Base-by-base conservation (phyloP, 2,329 filamentous ascomycete species). In the Sporothrix humicola region DNA sequence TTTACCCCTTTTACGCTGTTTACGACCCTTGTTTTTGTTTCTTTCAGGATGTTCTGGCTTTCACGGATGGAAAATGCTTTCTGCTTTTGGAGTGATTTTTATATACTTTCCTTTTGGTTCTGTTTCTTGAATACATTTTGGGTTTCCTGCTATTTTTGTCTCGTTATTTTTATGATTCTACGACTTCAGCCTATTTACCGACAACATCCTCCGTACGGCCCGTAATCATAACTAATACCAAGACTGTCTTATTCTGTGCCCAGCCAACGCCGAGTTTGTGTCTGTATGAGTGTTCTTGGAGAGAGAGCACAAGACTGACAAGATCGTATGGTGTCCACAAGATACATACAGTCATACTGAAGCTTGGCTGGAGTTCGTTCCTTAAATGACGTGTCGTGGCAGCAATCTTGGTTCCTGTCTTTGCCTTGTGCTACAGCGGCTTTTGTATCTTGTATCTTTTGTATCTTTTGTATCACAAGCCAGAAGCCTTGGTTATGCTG, bases 11-110 rank as follows among this genome's bases (percentile, higher is more conserved):
- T 68, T 17, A 52, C 13, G 63, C 15, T n/a, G 44, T 4, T 17
- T 50, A 68, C 15, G 23, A n/a, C 58, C 31, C 17, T n/a, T 58
- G 46, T n/a, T 72, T 68, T 74, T 54, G 13, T 37, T 58, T 65
- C 7, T 26, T 65, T 10, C 69, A 9, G 56, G 37, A 59, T 58
- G 31, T 56, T 20, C 46, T 3, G 61, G 61, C 23, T 66, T 13
- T 4, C 61, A 66, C 6, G 61, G 61, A 48, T 48, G 61, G 42
- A 46, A 66, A 26, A 10, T 10, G 8, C 59, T 23, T 46, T 52
- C 31, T 71, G 68, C 56, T 44, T 61, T 23, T 72, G 56, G 9
- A 10, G 54, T 37, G 61, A 20, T 20, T 63, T 56, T 20, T 56
- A 12, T 8, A 26, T 56, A 20, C 20, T 59, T 17, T 59, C 15